Evolutionary conservation across 257 asterid species (phyloP), one percentile per base, ranked within the genome.

Genomic region (Gentiana macrophylla): DNA sequence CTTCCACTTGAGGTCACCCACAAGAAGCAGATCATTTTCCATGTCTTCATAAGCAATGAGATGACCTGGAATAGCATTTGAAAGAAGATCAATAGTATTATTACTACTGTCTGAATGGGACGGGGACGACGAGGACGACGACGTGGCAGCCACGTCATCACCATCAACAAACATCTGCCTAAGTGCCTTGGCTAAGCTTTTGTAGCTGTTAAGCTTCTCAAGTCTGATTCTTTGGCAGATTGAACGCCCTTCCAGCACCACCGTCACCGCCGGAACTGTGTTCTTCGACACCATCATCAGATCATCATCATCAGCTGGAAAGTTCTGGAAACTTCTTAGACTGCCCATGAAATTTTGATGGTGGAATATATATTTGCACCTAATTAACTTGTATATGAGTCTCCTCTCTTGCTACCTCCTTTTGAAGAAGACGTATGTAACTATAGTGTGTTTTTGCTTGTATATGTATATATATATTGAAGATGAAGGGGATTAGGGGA

Each of bases 1-100:
- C 94, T 78, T 80, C 94, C 94, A 85, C 34, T 76, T 76, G n/a
- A 85, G 89, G 67, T 85, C 94, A 59, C 94, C 92, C 48, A 72
- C 94, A 49, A 86, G 81, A 49, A 86, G 95, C 37, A 86, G 94
- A 76, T 86, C 95, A 70, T 81, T 81, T 62, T 86, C 94, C 77
- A 81, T 83, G 59, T 86, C 95, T 60, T 86, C 90, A 49, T 86
- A 86, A 13, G 95, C 95, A 66, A 86, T 72, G 32, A 83, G 70
- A 61, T 83, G 78, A 37, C 94, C 95, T 1, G 94, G 95, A 9
- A 86, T 67, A 12, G 88, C 94, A 63, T 83, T 86, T 3, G 90
- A 73, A 35, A 86, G 93, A 32, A 86, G 94, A 64, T 86, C 90
- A 10, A 80, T 52, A 53, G 44, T 59, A 56, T 12, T 12, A 2